Evolutionary conservation across 495 filamentous ascomycete species (phyloP).

Genomic region (Tetracladium marchalianum): DNA sequence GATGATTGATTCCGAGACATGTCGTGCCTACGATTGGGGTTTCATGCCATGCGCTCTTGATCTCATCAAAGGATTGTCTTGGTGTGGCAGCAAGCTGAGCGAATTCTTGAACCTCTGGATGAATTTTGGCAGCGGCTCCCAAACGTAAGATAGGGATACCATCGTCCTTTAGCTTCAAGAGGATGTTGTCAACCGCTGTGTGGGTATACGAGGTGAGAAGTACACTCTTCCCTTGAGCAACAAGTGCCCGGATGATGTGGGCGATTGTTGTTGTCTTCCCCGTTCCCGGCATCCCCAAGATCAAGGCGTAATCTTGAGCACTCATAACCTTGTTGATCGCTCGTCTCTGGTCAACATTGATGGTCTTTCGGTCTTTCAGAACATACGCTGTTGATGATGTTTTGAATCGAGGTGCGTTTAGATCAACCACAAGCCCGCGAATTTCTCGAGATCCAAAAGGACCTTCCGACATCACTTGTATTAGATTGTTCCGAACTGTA

Average conservation of each 20-base stretch:
- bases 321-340: constrained; percentile 93
- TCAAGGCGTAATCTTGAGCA: constrained; percentile 86
- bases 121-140: constrained; percentile 72
- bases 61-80: constrained; percentile 68
- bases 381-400: constrained; percentile 47
- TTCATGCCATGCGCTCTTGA: constrained; percentile 69
- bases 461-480: constrained; percentile 81
- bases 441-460: constrained; percentile 62
- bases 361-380: constrained; percentile 40
- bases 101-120: constrained; percentile 77
- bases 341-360: constrained; percentile 79
- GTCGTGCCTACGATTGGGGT: constrained; percentile 89
- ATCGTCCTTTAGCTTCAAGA: constrained; percentile 78
- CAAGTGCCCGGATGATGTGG: constrained; percentile 88
- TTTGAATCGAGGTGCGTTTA: constrained; percentile 64
- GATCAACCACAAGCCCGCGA: constrained; percentile 67
- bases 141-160: constrained; percentile 74
- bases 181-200: constrained; percentile 94
- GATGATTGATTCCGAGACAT: constrained; percentile 82
- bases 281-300: constrained; percentile 95
- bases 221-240: constrained; percentile 83
- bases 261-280: constrained; percentile 97
- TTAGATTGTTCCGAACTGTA: constrained; percentile 81
- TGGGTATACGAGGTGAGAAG: constrained; percentile 93
- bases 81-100: constrained; percentile 62